Base-by-base conservation (phyloP, 2,329 filamentous ascomycete genomes). In the Phialophora expanda region DNA sequence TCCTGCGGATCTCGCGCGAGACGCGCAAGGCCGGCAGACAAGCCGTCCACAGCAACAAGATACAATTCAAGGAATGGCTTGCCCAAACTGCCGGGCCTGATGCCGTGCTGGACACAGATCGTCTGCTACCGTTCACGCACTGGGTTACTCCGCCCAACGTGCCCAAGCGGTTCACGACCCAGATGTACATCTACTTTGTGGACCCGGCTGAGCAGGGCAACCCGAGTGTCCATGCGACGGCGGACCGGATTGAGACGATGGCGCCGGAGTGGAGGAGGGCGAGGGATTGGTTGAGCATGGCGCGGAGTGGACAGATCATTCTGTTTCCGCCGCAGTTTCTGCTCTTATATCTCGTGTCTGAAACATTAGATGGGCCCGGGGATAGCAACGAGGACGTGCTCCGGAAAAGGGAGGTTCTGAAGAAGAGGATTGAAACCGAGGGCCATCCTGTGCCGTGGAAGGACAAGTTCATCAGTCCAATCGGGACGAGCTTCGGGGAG, bases 321-420 rank as follows among this genome's bases (percentile, higher is more conserved):
- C 80, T 99, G 4, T 97, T 96, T 75, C 95, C 95, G 3, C 95
- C 95, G 0, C 95, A 98, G 75, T 90, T 89, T 75, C 81, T 88
- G 68, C 79, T 89, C 7, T 77, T 87, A 1, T 78, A 82, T 50
- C 75, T 88, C 5, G 77, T 85, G 1, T 76, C 82, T 0, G 78
- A 79, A 3, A 85, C 83, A 66, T 51, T 48, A 24, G 64, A 55
- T 34, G 66, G 50, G 22, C 41, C 44, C 38, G 60, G 30, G 8
- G 69, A 66, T 26, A 60, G 41, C 32, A 46, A 30, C n/a, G 59
- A 46, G 7, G 67, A 65, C 17, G 46, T 67, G 9, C n/a, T 79
- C 63, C 67, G 72, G 60, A 73, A 83, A 46, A 75, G 84, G 12
- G 74, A 80, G 14, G 76, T 78, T 9, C 76, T 88, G 56, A 66